A percentile compares a stretch with the other conserved stretches of the same genome.
These are phyloP conservation scores for Penicillium sp. DNA, from an alignment of 2,329 filamentous ascomycete genomes.

Conservation along the genomic window DNA sequence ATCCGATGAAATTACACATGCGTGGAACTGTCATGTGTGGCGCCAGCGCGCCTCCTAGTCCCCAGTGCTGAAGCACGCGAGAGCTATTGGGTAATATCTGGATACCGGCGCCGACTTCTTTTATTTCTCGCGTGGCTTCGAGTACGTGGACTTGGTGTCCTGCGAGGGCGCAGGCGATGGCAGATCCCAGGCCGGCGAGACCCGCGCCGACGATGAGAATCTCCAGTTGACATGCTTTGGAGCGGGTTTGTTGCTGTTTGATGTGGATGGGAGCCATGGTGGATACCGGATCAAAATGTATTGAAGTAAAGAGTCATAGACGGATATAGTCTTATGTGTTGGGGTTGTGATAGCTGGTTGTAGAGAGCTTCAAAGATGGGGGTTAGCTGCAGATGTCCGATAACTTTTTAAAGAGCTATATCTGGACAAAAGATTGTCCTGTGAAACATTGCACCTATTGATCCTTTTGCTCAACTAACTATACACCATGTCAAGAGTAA, in stretches of 20 bases:
- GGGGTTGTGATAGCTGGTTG: slow-evolving; percentile 8
- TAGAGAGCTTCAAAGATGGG: slow-evolving; percentile 15
- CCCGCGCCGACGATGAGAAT: slow-evolving; percentile 30
- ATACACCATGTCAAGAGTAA: slow-evolving; percentile 24
- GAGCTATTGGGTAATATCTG: slow-evolving; percentile 30
- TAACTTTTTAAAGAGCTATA: slow-evolving; percentile 8
- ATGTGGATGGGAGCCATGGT: slow-evolving; percentile 46
- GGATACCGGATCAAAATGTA: neutral
- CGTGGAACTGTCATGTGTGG: slow-evolving; percentile 41
- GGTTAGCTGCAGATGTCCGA: slow-evolving; percentile 11
- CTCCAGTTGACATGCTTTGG: slow-evolving; percentile 45
- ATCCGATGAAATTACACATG: slow-evolving; percentile 48
- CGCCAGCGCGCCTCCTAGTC: slow-evolving; percentile 41
- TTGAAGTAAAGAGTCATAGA: neutral
- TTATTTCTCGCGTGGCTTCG: slow-evolving; percentile 23
- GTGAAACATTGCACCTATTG: neutral
- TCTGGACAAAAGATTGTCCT: neutral
- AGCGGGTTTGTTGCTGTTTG: slow-evolving; percentile 32
- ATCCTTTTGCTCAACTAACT: neutral
- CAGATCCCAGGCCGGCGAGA: slow-evolving; percentile 25
- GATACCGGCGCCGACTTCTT: slow-evolving; percentile 28
- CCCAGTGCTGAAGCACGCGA: slow-evolving; percentile 39
- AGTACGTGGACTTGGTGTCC: slow-evolving; percentile 26
- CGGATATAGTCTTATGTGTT: neutral
- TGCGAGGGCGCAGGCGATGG: slow-evolving; percentile 24